A percentile compares a stretch with the other conserved stretches of the same genome.
Conservation (phyloP, 495 filamentous ascomycete genomes). For the Trichoderma erinaceum region DNA sequence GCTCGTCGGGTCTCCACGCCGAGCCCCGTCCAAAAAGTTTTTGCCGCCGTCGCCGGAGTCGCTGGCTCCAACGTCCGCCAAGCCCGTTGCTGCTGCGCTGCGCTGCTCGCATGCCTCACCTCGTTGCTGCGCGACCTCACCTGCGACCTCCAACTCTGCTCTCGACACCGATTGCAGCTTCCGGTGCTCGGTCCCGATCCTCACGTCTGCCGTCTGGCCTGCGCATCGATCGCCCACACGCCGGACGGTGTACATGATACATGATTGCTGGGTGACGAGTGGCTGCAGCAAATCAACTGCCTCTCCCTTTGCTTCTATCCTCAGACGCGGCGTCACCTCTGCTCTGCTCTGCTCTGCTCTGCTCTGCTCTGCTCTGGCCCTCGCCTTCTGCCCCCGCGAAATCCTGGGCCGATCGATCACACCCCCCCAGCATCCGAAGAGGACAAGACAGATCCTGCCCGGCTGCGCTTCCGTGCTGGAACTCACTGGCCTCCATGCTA, state of each 20-base stretch:
- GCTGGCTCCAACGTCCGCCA: neutral
- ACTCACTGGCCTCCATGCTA: slow-evolving; percentile 7
- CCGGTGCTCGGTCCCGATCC: neutral
- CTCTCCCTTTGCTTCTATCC: neutral
- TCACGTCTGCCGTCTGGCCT: neutral
- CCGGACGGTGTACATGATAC: neutral
- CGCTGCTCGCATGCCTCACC: slow-evolving; percentile 11
- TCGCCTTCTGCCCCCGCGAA: slow-evolving; percentile 2
- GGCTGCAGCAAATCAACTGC: neutral
- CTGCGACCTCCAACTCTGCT: too few relatives aligned
- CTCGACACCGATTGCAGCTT: neutral
- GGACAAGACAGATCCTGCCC: neutral
- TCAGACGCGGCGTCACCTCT: slow-evolving; percentile 9
- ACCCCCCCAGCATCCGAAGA: neutral
- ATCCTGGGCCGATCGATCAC: slow-evolving; percentile 10
- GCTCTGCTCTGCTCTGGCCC: too few relatives aligned
- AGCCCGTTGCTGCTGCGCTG: neutral
- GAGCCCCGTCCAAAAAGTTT: neutral
- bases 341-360: neutral
- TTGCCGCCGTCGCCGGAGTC: neutral
- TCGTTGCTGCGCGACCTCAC: slow-evolving; percentile 7
- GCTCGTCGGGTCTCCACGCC: too few relatives aligned
- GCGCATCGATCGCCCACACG: slow-evolving; percentile 5
- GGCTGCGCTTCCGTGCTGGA: slow-evolving; percentile 3
- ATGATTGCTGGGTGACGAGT: neutral